phyloP scores from a whole-genome alignment of 352 stramenopile genomes.

The Pythium chondricola region DNA sequence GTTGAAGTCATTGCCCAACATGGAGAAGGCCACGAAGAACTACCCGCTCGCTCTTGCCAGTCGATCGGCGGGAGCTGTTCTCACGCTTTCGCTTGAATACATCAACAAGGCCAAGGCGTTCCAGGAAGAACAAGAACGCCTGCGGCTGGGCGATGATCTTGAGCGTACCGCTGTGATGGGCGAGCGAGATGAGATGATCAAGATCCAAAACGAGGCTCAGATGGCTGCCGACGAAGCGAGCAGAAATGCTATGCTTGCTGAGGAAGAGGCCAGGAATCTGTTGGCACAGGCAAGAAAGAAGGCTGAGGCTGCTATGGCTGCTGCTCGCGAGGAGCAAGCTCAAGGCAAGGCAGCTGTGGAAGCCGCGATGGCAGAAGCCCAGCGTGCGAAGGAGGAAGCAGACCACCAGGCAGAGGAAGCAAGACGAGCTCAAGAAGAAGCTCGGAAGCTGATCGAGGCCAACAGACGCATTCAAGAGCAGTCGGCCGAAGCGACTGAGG shows the following conservation, averaged over 20 bases:
- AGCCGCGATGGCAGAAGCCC: conserved; percentile 78
- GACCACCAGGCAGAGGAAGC: conserved; percentile 77
- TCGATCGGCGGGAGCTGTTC: conserved; percentile 59
- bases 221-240: conserved; percentile 77
- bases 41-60: conserved; percentile 78
- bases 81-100: conserved; percentile 79
- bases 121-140: conserved; percentile 61
- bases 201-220: conserved; percentile 77
- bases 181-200: conserved; percentile 75
- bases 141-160: conserved; percentile 50
- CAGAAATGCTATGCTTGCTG: conserved; percentile 51
- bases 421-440: conserved; percentile 66
- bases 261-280: conserved; percentile 70
- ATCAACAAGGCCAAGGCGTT: conserved; percentile 81
- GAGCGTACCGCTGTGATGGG: conserved; percentile 60
- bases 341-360: conserved; percentile 81
- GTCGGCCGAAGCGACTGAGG: conserved; percentile 19
- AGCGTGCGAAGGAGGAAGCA: conserved; percentile 68
- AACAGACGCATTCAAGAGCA: conserved; percentile 77
- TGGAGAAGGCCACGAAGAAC: conserved; percentile 79
- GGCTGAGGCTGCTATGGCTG: conserved; percentile 75
- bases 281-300: conserved; percentile 76
- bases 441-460: conserved; percentile 77
- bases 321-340: conserved; percentile 68
- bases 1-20: conserved; percentile 76